These are phyloP conservation scores for Cytospora paraplurivora DNA, from an alignment of 2,329 filamentous ascomycete species.

Conservation along the genomic window DNA sequence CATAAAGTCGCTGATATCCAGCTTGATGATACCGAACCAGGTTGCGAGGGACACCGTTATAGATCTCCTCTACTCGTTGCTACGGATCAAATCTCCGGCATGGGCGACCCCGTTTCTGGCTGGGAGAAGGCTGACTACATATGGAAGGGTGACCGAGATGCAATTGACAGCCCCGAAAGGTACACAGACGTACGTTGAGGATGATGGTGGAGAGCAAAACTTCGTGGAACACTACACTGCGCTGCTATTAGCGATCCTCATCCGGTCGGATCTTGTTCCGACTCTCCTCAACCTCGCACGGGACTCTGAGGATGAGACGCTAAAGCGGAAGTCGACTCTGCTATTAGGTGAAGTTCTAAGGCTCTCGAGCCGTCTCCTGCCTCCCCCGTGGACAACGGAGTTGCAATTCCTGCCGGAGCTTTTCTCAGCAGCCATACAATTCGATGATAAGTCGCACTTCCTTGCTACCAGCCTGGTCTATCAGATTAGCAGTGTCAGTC, in stretches of 20 bases:
- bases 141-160: slow-evolving; percentile 88
- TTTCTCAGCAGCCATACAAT: slow-evolving; percentile 74
- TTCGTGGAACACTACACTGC: slow-evolving; percentile 94
- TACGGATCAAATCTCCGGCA: slow-evolving; percentile 89
- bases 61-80: slow-evolving; percentile 76
- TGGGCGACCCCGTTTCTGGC: slow-evolving; percentile 97
- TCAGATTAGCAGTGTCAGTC: slow-evolving; percentile 96
- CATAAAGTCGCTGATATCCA: slow-evolving; percentile 74
- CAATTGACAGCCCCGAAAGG: slow-evolving; percentile 60
- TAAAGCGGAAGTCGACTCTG: slow-evolving; percentile 87
- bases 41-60: slow-evolving; percentile 74
- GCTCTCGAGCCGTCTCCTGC: slow-evolving; percentile 82
- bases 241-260: slow-evolving; percentile 79
- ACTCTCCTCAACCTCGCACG: slow-evolving; percentile 66
- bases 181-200: slow-evolving; percentile 59
- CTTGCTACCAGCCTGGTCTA: slow-evolving; percentile 89
- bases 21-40: slow-evolving; percentile 59
- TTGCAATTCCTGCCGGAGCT: slow-evolving; percentile 87
- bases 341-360: slow-evolving; percentile 90
- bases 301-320: slow-evolving; percentile 65
- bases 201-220: slow-evolving; percentile 73
- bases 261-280: slow-evolving; percentile 75
- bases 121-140: slow-evolving; percentile 88
- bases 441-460: slow-evolving; percentile 72
- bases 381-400: slow-evolving; percentile 77